These are phyloP conservation scores for Starmerella bombicola DNA, from an alignment of 805 yeast species.

Conservation along the genomic window DNA sequence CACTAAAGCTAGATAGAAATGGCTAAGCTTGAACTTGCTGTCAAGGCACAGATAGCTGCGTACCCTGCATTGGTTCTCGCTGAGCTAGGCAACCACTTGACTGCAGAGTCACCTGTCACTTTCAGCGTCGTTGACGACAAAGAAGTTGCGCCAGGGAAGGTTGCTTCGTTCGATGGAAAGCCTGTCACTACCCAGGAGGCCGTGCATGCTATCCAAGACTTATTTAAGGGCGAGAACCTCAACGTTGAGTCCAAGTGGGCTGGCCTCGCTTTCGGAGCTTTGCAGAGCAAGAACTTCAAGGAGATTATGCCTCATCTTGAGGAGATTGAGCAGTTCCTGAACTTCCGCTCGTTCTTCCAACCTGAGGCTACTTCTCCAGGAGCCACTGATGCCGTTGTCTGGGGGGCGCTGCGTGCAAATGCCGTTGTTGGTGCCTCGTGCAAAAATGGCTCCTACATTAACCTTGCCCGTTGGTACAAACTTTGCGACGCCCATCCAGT, in stretches of 20 bases:
- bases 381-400: slow-evolving; percentile 71
- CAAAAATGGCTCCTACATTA: slow-evolving; percentile 70
- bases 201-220: slow-evolving; percentile 29
- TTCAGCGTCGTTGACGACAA: slow-evolving; percentile 65
- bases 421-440: slow-evolving; percentile 84
- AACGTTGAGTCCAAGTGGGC: slow-evolving; percentile 43
- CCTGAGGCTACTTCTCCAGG: slow-evolving; percentile 36
- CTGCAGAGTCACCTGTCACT: slow-evolving; percentile 35
- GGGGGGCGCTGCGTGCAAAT: slow-evolving; percentile 92
- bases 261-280: slow-evolving; percentile 51
- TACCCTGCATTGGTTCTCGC: slow-evolving; percentile 71
- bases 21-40: slow-evolving; percentile 48
- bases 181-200: slow-evolving; percentile 35
- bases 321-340: slow-evolving; percentile 66
- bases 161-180: slow-evolving; percentile 29
- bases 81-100: slow-evolving; percentile 48
- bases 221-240: slow-evolving; percentile 34
- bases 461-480: slow-evolving; percentile 88
- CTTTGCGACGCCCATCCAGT: slow-evolving; percentile 49
- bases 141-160: slow-evolving; percentile 36
- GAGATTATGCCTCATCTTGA: slow-evolving; percentile 67
- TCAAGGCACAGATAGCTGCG: slow-evolving; percentile 74
- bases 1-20: neutral
- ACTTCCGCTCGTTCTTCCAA: slow-evolving; percentile 74
- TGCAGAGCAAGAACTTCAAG: slow-evolving; percentile 78